Conservation (phyloP, 495 filamentous ascomycete species). For the Penicillium pulvis region DNA sequence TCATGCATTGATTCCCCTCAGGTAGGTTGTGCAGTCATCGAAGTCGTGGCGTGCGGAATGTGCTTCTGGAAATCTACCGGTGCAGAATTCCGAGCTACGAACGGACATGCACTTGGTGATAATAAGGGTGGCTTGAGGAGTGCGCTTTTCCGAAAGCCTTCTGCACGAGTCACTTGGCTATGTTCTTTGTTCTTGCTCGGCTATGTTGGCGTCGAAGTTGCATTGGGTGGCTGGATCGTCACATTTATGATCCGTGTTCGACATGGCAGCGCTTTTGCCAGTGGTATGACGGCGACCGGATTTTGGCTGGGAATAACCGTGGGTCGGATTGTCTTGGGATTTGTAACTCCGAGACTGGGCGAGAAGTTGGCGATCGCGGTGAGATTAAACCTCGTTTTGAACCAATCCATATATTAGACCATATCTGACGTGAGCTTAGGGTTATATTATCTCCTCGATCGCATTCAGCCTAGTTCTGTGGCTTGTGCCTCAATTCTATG, state of each 20-base stretch:
- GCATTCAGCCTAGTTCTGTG: slow-evolving; percentile 63
- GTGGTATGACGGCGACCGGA: slow-evolving; percentile 64
- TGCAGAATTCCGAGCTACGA: slow-evolving; percentile 57
- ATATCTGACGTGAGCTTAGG: slow-evolving; percentile 22
- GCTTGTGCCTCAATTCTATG: slow-evolving; percentile 72
- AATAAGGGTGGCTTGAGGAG: slow-evolving; percentile 54
- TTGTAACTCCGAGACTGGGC: slow-evolving; percentile 62
- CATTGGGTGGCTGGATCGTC: slow-evolving; percentile 73
- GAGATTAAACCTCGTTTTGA: slow-evolving; percentile 15
- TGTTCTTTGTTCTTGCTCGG: slow-evolving; percentile 73
- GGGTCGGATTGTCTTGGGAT: slow-evolving; percentile 61
- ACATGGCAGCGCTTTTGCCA: slow-evolving; percentile 54
- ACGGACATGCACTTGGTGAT: slow-evolving; percentile 27
- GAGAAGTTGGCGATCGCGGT: slow-evolving; percentile 61
- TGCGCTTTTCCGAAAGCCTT: slow-evolving; percentile 53
- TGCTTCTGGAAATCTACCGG: slow-evolving; percentile 74
- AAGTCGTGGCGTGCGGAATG: slow-evolving; percentile 51
- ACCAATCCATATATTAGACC: not conserved
- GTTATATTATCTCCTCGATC: slow-evolving; percentile 54
- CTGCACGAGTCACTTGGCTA: slow-evolving; percentile 68
- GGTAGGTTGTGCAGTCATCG: slow-evolving; percentile 65
- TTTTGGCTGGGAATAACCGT: slow-evolving; percentile 69
- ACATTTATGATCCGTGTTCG: slow-evolving; percentile 65
- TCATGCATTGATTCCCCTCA: slow-evolving; percentile 13
- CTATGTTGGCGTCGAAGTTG: slow-evolving; percentile 86